Evolutionary conservation across 371 early-diverging fungal genomes (phyloP).

Genomic region (Mucor mucedo): DNA sequence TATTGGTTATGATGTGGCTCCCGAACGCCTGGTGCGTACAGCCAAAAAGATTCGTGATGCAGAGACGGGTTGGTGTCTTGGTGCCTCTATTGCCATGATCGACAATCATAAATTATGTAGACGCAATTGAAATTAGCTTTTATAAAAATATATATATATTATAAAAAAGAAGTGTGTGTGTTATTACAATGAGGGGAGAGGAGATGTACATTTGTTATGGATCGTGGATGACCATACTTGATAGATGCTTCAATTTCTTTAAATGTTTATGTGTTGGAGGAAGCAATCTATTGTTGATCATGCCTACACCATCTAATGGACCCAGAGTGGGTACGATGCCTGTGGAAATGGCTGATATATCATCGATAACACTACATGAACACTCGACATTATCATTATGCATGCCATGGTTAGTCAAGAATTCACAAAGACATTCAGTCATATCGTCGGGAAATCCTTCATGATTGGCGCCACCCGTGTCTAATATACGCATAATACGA

Average conservation of each 20-base stretch:
- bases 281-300: neutral
- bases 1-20: constrained; percentile 83
- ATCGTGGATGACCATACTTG: neutral
- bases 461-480: constrained; percentile 24
- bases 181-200: neutral
- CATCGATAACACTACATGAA: constrained; percentile 2
- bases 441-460: constrained; percentile 44
- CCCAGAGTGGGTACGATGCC: constrained; percentile 1
- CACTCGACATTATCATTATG: constrained; percentile 21
- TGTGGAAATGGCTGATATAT: neutral
- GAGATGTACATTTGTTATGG: neutral
- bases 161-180: neutral
- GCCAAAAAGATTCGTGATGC: constrained; percentile 91
- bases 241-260: neutral
- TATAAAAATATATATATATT: neutral
- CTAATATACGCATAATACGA: constrained; percentile 31
- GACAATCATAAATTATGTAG: constrained; percentile 51
- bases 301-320: neutral
- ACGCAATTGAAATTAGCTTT: constrained; percentile 3
- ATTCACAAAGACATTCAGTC: constrained; percentile 35
- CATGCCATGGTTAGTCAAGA: constrained; percentile 28
- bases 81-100: constrained; percentile 85
- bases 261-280: constrained; percentile 3
- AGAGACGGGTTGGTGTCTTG: constrained; percentile 97
- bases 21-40: constrained; percentile 72